Evolutionary conservation across 352 stramenopile genomes (phyloP), one percentile per base, ranked within the genome.

Genomic region (Phytophthora chlamydospora): DNA sequence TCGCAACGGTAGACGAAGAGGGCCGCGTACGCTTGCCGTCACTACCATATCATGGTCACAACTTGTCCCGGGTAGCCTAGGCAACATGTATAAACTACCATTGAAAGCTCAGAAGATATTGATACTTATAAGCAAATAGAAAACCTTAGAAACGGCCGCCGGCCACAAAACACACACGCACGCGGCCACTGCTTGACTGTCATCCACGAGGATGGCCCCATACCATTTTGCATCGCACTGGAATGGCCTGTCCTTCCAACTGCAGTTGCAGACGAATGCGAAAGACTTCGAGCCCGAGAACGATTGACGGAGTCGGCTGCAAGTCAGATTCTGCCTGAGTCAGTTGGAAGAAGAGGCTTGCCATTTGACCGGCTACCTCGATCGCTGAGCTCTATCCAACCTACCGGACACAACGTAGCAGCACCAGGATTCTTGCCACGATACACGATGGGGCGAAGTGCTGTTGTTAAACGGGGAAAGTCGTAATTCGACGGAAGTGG

Each of bases 71-170:
- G 13, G 64, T 61, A 48, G 64, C 64, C 7, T 73, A 65, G 29
- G 24, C n/a, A 41, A 35, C 3, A 45, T 58, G 62, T 64, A 68
- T 55, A 55, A 54, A 64, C 44, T 64, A 68, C 58, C 21, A 54
- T 35, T 42, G 10, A 52, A 49, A 50, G n/a, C 6, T 29, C 35
- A 47, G 1, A 62, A 49, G 51, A 62, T 58, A 56, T 42, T 63
- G 34, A 51, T 29, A 42, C 51, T 64, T 65, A 65, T 61, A 43
- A 66, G 32, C 43, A 47, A 66, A 70, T 70, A 66, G 55, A 69
- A 62, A 51, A 52, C 52, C 34, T 49, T 54, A 64, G 55, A 63
- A 59, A 63, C 29, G 55, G 44, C 33, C 41, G 19, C 40, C n/a
- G 32, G 32, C 52, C 52, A 46, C 52, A 60, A 52, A 39, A 31